Base-by-base conservation (phyloP, 495 filamentous ascomycete species). In the Aspergillus cavernicola region DNA sequence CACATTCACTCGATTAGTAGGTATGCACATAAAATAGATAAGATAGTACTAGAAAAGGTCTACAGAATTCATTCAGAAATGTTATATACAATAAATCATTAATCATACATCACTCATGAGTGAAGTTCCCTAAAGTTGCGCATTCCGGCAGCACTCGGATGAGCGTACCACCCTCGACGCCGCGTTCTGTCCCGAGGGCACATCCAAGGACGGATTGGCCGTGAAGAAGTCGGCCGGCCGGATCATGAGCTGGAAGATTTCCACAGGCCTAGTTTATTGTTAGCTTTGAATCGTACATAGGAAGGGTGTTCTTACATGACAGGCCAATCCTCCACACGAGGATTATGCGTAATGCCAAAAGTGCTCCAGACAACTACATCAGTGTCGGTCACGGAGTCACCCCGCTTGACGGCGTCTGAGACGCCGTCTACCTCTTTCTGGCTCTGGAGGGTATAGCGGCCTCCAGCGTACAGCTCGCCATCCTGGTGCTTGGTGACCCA, bases 371-470 rank as follows among this genome's bases (percentile, higher is more conserved):
- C 72, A 0, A 77, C 73, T 0, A 77, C 67, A 51, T 77, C 74
- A 0, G 70, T 71, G 38, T 77, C 74, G 1, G 75, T 71, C n/a
- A 84, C 71, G n/a, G 74, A 61, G 3, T 75, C 71, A 28, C 80
- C 80, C 0, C 69, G 67, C 36, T 81, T 79, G 36, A 75, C 69
- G 1, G 84, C 83, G 37, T 77, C 71, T 0, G 82, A 75, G 3
- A 79, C 75, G 4, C 87, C 88, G 12, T 83, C 85, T 10, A 85
- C 71, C 39, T 76, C 73, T 13, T 56, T 39, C 48, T 71, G 68
- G 22, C 84, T 88, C 71, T 96, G 92, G 56, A 95, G 88, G 1
- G 92, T 96, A 66, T 92, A 96, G 54, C 83, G 79, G 1, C 92
- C 92, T 16, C 86, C 91, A 0, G 92, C 85, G 61, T 85, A 96